Base-by-base conservation (phyloP, 2,329 filamentous ascomycete species). In the Zymoseptoria passerinii region DNA sequence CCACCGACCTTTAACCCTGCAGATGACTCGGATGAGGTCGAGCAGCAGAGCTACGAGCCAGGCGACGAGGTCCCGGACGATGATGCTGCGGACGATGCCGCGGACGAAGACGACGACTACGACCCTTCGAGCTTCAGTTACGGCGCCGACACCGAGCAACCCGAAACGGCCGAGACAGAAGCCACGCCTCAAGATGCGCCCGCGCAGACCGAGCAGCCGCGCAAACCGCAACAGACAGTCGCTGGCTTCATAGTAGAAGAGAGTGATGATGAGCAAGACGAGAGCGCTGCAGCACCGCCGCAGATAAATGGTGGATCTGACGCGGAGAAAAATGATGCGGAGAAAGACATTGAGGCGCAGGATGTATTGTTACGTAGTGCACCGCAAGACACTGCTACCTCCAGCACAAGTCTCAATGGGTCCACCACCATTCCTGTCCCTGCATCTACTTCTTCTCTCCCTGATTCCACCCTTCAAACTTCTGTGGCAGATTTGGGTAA, bases 231-330 rank as follows among this genome's bases (percentile, higher is more conserved):
- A 48, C 59, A 65, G 16, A 65, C 63, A 54, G 61, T 67, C 49
- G 61, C 81, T 71, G 83, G 82, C 66, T 84, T 85, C 77, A 80
- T 83, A 73, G 78, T 82, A 71, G 83, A 85, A 73, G 82, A 83
- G 71, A 81, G 83, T 71, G 80, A 81, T 68, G 80, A 81, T 69
- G 81, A 83, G 68, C 78, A 79, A 67, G 77, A 79, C 62, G 69
- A 66, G 44, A 65, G 66, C 28, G 61, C 59, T 49, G 61, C 60
- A 48, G 62, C 58, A 57, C 60, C 65, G 28, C 60, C 66, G 28
- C 67, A 69, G 59, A 52, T 64, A n/a, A 67, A 66, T 57, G 66
- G 65, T 49, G 58, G 60, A 57, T 60, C 56, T 56, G 66, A 64
- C 28, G 61, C 61, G 48, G 67, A 69, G 44, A 64, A 65, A 51